These are phyloP conservation scores for Phytophthora gonapodyides DNA, from an alignment of 352 stramenopile genomes.

Conservation along the genomic window DNA sequence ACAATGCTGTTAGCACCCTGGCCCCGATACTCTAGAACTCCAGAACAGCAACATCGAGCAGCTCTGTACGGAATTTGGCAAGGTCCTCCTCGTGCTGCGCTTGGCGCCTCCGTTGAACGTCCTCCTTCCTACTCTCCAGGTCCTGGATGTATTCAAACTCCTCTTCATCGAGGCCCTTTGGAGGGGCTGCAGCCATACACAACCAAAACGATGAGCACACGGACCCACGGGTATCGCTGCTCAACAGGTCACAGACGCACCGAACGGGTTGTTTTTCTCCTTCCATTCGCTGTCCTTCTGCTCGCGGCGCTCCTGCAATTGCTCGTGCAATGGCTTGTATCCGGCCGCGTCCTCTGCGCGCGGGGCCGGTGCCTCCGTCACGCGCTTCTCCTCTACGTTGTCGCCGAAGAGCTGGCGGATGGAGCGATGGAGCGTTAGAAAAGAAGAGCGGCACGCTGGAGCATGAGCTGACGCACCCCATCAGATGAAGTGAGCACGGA, in stretches of 20 bases:
- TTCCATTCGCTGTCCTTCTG: constrained; percentile 89
- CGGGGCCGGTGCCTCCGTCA: constrained; percentile 62
- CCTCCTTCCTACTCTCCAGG: constrained; percentile 60
- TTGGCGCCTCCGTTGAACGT: constrained; percentile 53
- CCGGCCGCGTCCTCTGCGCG: constrained; percentile 44
- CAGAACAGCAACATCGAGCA: background rate
- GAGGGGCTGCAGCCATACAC: constrained; percentile 49
- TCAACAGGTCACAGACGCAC: constrained; percentile 30
- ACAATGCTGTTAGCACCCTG: constrained; percentile 3
- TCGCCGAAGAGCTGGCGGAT: constrained; percentile 79
- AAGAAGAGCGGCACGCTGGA: background rate
- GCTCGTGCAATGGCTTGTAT: constrained; percentile 84
- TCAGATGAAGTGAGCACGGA: constrained; percentile 84
- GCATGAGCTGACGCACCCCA: constrained; percentile 49
- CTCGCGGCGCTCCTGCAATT: constrained; percentile 76
- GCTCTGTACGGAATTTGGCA: constrained; percentile 64
- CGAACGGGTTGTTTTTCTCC: constrained; percentile 90
- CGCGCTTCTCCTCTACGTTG: constrained; percentile 83
- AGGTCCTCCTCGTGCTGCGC: constrained; percentile 78
- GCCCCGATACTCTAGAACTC: background rate
- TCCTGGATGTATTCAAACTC: constrained; percentile 84
- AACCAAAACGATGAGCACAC: background rate
- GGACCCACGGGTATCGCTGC: background rate
- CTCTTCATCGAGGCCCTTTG: constrained; percentile 87
- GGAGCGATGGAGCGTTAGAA: no score